These are phyloP conservation scores for Lachancea meyersii DNA, from an alignment of 805 yeast species.

Conservation along the genomic window DNA sequence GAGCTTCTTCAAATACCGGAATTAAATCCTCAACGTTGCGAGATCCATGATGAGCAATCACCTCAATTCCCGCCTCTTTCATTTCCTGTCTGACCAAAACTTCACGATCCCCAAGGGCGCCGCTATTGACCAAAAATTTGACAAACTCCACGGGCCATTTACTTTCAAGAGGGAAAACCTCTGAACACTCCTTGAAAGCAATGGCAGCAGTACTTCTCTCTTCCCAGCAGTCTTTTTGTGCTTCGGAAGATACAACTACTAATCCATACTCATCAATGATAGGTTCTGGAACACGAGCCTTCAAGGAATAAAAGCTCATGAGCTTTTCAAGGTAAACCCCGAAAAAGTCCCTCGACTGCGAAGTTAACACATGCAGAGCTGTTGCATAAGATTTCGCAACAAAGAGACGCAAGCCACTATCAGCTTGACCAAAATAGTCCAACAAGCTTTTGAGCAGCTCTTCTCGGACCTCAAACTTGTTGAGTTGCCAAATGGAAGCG, in stretches of 20 bases:
- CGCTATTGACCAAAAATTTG: constrained; percentile 52
- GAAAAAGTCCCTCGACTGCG: constrained; percentile 25
- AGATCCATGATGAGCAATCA: constrained; percentile 63
- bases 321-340: constrained; percentile 39
- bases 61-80: constrained; percentile 80
- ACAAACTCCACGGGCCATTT: constrained; percentile 49
- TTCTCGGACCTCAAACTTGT: constrained; percentile 37
- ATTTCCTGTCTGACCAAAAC: constrained; percentile 69
- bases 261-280: constrained; percentile 75
- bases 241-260: constrained; percentile 53
- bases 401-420: constrained; percentile 66
- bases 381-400: constrained; percentile 59
- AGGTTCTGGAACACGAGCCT: constrained; percentile 70
- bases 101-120: constrained; percentile 71
- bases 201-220: constrained; percentile 76
- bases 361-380: constrained; percentile 39
- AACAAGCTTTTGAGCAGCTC: constrained; percentile 42
- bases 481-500: constrained; percentile 79
- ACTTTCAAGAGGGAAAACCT: constrained; percentile 34
- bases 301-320: constrained; percentile 49
- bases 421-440: constrained; percentile 45
- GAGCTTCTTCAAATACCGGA: constrained; percentile 70
- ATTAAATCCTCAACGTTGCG: constrained; percentile 64
- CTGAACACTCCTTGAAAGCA: constrained; percentile 51
- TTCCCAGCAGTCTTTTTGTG: constrained; percentile 76